phyloP scores from a whole-genome alignment of 805 yeast species.

The Myxozyma neglecta region DNA sequence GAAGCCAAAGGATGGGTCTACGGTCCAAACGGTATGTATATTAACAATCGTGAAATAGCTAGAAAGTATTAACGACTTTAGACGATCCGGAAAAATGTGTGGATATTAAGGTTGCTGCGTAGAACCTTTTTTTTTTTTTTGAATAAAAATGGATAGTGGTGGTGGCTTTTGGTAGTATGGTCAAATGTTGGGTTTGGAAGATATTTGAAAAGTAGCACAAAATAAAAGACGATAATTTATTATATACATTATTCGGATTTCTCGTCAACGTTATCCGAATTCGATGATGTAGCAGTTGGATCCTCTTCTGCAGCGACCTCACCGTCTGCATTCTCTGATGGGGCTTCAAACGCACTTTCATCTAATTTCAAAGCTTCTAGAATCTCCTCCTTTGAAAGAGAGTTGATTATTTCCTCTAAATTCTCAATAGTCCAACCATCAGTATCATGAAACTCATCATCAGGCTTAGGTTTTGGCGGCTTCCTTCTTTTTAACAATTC shows the following conservation, averaged over 20 bases:
- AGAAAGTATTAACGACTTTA: neutral
- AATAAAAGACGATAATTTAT: neutral
- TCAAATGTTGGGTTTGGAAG: too few species aligned
- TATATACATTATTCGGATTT: neutral
- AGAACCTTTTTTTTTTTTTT: neutral
- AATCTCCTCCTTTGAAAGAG: neutral
- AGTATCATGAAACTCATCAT: neutral
- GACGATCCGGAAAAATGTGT: neutral
- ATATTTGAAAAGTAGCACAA: too few species aligned
- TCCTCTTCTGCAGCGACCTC: too few species aligned
- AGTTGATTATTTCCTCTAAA: neutral
- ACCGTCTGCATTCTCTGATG: too few species aligned
- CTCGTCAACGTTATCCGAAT: neutral
- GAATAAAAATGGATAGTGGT: neutral
- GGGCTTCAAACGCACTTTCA: neutral
- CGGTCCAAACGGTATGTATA: conserved; percentile 1
- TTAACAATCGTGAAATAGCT: neutral
- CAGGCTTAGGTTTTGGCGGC: neutral
- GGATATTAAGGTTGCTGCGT: neutral
- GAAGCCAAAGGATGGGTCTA: conserved; percentile 7
- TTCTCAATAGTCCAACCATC: conserved; percentile 2
- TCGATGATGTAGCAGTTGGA: too few species aligned
- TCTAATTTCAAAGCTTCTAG: neutral
- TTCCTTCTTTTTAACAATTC: neutral
- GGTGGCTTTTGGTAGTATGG: too few species aligned